Evolutionary conservation across 768 basidiomycete genomes (phyloP).

Genomic region (Coprinellus aureogranulatus): DNA sequence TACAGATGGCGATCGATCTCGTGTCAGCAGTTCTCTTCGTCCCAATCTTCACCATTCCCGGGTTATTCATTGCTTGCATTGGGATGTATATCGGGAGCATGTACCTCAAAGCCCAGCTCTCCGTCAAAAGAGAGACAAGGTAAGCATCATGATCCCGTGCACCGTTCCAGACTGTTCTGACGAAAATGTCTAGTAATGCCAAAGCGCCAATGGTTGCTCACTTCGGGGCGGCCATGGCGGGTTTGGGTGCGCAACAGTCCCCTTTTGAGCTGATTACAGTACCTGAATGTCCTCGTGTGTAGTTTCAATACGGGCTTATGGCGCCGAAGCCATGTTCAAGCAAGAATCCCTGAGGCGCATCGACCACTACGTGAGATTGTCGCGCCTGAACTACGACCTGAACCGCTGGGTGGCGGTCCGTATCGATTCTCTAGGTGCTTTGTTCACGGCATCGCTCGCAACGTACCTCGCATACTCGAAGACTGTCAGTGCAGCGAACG

Average conservation of each 20-base stretch:
- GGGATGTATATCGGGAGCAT: conserved; percentile 44
- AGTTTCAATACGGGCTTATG: conserved; percentile 67
- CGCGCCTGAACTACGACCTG: conserved; percentile 51
- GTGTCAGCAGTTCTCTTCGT: conserved; percentile 42
- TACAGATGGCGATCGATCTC: conserved; percentile 42
- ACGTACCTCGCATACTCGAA: conserved; percentile 49
- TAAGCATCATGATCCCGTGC: conserved; percentile 17
- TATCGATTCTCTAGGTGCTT: conserved; percentile 54
- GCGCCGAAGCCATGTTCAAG: conserved; percentile 52
- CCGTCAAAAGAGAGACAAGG: conserved; percentile 49
- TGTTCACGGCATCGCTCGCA: conserved; percentile 55
- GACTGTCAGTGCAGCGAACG: conserved; percentile 34
- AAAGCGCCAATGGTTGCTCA: conserved; percentile 43
- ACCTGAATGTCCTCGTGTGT: no score
- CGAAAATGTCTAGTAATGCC: conserved; percentile 29
- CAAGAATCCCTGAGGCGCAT: conserved; percentile 48
- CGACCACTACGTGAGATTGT: conserved; percentile 48
- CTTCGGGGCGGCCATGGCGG: conserved; percentile 47
- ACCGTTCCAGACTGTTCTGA: no score
- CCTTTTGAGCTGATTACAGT: no score
- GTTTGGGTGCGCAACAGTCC: conserved; percentile 43
- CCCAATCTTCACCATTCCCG: conserved; percentile 46
- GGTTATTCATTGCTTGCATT: conserved; percentile 36
- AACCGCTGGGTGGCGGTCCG: conserved; percentile 51
- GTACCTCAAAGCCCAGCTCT: conserved; percentile 46